Conservation (phyloP, 495 filamentous ascomycete species). For the Penicillium soppii region DNA sequence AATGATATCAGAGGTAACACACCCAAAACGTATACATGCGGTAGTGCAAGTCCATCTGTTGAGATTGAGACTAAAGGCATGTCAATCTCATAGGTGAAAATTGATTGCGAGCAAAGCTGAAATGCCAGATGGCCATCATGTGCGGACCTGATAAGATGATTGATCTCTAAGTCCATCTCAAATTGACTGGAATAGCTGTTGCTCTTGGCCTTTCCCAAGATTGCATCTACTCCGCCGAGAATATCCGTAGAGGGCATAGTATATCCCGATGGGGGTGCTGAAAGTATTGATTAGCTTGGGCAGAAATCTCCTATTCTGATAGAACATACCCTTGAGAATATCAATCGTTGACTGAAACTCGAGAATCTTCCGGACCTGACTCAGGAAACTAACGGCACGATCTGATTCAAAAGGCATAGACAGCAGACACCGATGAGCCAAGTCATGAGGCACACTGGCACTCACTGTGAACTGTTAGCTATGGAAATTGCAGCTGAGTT, state of each 20-base stretch:
- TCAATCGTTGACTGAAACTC: conserved; percentile 58
- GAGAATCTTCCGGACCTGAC: conserved; percentile 54
- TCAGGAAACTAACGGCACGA: conserved; percentile 49
- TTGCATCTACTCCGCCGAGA: conserved; percentile 38
- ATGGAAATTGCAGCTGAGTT: background rate
- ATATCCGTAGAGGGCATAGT: conserved; percentile 55
- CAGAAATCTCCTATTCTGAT: background rate
- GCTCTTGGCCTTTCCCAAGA: conserved; percentile 39
- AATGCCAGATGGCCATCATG: conserved; percentile 50
- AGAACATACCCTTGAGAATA: conserved; percentile 42
- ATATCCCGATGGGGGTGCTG: conserved; percentile 53
- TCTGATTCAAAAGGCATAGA: conserved; percentile 56
- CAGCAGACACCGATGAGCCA: conserved; percentile 52
- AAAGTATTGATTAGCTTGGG: background rate
- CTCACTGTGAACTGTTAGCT: conserved; percentile 20
- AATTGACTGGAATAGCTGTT: conserved; percentile 45
- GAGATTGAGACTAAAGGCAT: conserved; percentile 38
- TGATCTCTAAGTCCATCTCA: conserved; percentile 49
- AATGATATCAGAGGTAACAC: background rate
- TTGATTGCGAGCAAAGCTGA: conserved; percentile 26
- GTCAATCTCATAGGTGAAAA: conserved; percentile 23
- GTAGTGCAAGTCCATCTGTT: conserved; percentile 33
- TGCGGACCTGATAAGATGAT: conserved; percentile 37
- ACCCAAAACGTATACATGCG: conserved; percentile 33
- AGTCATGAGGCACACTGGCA: conserved; percentile 17